Conservation (phyloP, 371 early-diverging fungal species). For the Mucor piriformis region DNA sequence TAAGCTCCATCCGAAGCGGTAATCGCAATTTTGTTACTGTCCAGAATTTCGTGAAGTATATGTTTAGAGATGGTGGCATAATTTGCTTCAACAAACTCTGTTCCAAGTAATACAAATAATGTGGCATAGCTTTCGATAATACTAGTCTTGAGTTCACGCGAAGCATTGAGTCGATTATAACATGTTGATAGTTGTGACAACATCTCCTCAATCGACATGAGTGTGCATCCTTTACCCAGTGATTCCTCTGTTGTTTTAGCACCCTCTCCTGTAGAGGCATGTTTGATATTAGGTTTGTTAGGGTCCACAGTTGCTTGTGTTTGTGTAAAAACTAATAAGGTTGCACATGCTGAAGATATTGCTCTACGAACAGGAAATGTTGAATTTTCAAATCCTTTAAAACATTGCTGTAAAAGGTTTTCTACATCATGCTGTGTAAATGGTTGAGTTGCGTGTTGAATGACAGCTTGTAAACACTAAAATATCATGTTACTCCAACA, state of each 20-base stretch:
- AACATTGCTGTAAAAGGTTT: constrained; percentile 49
- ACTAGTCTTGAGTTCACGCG: constrained; percentile 79
- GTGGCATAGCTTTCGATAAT: constrained; percentile 82
- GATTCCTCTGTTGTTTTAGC: constrained; percentile 31
- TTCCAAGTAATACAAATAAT: constrained; percentile 73
- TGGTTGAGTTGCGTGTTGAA: constrained; percentile 53
- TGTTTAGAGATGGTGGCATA: constrained; percentile 74
- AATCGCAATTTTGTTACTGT: constrained; percentile 30
- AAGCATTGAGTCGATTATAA: constrained; percentile 61
- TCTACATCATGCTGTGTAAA: constrained; percentile 70
- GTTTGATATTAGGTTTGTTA: constrained; percentile 38
- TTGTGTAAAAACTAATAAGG: constrained; percentile 63
- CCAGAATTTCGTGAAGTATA: constrained; percentile 63
- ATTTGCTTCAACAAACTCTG: constrained; percentile 73
- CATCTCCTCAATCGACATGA: constrained; percentile 73
- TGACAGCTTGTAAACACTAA: constrained; percentile 58
- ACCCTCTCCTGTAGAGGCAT: constrained; percentile 50
- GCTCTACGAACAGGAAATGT: constrained; percentile 70
- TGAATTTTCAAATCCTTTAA: constrained; percentile 73
- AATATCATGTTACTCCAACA: background rate
- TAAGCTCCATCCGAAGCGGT: constrained; percentile 63
- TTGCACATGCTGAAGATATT: constrained; percentile 64
- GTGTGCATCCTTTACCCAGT: constrained; percentile 28
- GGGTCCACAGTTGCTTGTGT: constrained; percentile 41
- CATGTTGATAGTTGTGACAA: constrained; percentile 61